phyloP scores from a whole-genome alignment of 2,329 filamentous ascomycete genomes.

The Colletotrichum sp. region DNA sequence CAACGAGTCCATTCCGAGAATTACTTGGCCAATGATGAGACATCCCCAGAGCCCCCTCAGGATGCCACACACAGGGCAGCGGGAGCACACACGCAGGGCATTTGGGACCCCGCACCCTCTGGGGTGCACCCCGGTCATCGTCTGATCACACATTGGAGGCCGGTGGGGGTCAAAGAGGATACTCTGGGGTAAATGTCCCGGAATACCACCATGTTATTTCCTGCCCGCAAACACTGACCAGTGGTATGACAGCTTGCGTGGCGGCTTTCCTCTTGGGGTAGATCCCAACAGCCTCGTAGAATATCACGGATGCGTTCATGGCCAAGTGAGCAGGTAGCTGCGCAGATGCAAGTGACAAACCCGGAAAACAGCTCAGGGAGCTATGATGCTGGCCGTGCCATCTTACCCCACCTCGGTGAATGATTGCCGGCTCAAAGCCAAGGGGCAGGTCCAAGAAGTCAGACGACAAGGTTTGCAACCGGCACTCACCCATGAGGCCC shows the following conservation, averaged over 20 bases:
- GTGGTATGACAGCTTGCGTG: not conserved
- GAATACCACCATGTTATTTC: not conserved
- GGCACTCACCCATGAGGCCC: not conserved
- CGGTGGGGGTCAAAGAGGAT: not conserved
- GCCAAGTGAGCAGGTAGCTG: not conserved
- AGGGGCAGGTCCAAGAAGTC: not conserved
- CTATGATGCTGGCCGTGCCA: not conserved
- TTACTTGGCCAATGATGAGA: not conserved
- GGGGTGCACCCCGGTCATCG: not conserved
- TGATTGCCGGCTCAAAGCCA: not conserved
- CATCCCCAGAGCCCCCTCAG: not conserved
- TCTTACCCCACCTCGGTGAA: not conserved
- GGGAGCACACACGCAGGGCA: constrained; percentile 27
- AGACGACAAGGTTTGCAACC: not conserved
- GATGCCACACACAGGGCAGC: constrained; percentile 10
- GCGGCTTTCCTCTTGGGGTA: not conserved
- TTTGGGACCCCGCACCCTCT: constrained; percentile 2
- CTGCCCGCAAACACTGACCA: not conserved
- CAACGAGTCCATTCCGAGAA: not conserved
- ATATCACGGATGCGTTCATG: not conserved
- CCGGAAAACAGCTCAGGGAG: not conserved
- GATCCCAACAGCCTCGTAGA: not conserved
- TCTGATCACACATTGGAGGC: not conserved
- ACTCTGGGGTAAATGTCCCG: constrained; percentile 2
- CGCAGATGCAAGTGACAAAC: not conserved